Base-by-base conservation (phyloP, 768 basidiomycete species). In the Mycena capillaripes region DNA sequence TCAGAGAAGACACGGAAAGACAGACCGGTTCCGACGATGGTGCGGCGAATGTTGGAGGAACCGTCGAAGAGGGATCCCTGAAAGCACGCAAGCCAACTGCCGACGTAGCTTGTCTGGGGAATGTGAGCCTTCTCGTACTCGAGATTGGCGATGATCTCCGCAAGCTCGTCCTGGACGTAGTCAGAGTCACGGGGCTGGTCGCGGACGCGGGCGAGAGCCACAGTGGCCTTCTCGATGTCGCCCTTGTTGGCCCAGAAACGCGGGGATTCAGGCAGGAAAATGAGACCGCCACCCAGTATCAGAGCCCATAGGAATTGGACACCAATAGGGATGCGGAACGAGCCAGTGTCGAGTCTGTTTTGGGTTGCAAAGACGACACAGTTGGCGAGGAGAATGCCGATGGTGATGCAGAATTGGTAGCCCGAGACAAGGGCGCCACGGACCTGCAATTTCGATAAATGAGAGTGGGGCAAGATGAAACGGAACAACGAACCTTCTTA, bases 301-400 rank as follows among this genome's bases (percentile, higher is more conserved):
- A n/a, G n/a, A n/a, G n/a, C n/a, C n/a, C n/a, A n/a, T n/a, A n/a
- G n/a, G n/a, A n/a, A n/a, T n/a, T n/a, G 46, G n/a, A 48, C 46
- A 48, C 46, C 93, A 97, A 93, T 91, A 50, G 94, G 93, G 73
- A 95, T 92, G 46, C 86, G 89, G 83, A 91, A 95, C 0, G 92
- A 84, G 17, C 86, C 83, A 69, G 88, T 83, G 71, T 87, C 81
- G n/a, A 80, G 67, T 52, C 87, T 84, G 71, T 84, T 76, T 81
- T 93, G 83, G 55, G 94, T 94, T n/a, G 87, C 86, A 77, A 94
- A 48, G n/a, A 48, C 46, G n/a, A 48, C 46, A 23, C 46, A 48
- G 46, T 48, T 48, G n/a, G 46, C 46, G 46, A 48, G 46, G 19
- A 48, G 46, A 23, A 48, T 48, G n/a, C 46, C 46, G n/a, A 48